Evolutionary conservation across 1,139 yeast species (phyloP).

Genomic region (Tardiomyces depauwii): DNA sequence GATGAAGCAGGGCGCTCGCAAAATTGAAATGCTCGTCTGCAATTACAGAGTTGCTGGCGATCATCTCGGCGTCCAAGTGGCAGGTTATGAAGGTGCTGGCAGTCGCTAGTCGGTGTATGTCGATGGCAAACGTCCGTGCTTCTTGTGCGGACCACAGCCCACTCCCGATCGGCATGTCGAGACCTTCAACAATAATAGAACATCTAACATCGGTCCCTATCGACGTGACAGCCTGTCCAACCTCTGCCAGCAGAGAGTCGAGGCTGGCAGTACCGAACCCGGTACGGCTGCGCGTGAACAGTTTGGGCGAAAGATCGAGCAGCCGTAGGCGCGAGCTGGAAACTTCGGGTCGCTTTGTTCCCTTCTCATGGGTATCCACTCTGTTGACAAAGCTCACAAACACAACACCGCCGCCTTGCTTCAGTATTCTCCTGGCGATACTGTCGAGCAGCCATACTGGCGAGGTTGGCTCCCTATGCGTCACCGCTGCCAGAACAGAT

Average conservation of each 20-base stretch:
- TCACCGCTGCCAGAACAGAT: neutral
- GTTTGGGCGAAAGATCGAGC: neutral
- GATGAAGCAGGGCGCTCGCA: conserved; percentile 8
- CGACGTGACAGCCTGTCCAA: neutral
- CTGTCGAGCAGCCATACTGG: neutral
- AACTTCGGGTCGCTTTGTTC: neutral
- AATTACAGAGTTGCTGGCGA: conserved; percentile 4
- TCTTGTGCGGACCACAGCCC: conserved; percentile 5
- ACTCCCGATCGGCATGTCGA: conserved; percentile 5
- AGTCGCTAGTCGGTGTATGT: neutral
- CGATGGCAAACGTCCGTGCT: conserved; percentile 3
- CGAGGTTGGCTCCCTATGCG: neutral
- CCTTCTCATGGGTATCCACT: neutral
- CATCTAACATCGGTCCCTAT: neutral
- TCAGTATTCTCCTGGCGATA: neutral
- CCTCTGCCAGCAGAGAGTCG: neutral
- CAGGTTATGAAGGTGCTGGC: conserved; percentile 7
- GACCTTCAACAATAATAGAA: conserved; percentile 5
- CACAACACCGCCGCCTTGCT: neutral
- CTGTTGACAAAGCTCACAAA: neutral
- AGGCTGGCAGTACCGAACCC: conserved; percentile 1
- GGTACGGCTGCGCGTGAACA: neutral
- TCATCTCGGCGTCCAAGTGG: conserved; percentile 6
- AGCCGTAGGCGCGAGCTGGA: neutral
- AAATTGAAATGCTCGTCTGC: conserved; percentile 8